Conservation (phyloP, 768 basidiomycete genomes). For the Suillus spraguei region DNA sequence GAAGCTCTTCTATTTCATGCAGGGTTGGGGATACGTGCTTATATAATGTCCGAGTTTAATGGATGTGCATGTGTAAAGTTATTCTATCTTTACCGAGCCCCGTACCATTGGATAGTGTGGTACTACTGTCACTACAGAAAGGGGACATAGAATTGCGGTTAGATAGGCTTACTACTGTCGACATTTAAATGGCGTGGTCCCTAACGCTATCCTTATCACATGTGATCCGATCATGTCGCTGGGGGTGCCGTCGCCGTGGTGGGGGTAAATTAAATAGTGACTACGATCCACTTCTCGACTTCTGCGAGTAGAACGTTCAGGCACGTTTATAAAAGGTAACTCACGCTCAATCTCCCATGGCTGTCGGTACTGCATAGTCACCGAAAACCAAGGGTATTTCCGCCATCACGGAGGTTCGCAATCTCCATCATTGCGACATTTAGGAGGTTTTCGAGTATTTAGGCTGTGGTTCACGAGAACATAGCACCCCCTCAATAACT, state of each 20-base stretch:
- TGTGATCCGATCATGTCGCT: constrained; percentile 5
- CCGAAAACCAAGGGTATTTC: background rate
- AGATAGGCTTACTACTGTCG: background rate
- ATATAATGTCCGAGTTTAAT: constrained; percentile 7
- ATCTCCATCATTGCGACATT: background rate
- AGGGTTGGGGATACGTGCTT: too few species aligned
- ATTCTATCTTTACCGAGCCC: too few species aligned
- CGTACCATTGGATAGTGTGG: too few species aligned
- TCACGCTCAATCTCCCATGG: background rate
- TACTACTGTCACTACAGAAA: too few species aligned
- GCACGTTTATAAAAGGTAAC: background rate
- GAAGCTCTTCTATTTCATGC: constrained; percentile 4
- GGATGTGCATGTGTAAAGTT: constrained; percentile 9
- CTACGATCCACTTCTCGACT: too few species aligned
- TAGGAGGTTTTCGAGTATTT: background rate
- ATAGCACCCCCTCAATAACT: background rate
- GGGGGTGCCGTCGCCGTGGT: background rate
- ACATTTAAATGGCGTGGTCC: background rate
- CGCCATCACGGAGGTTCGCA: background rate
- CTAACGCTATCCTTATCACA: too few species aligned
- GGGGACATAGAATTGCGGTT: background rate
- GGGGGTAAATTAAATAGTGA: background rate
- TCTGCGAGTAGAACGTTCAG: background rate
- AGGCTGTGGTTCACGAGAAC: background rate
- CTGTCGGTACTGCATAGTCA: background rate